A percentile compares a stretch with the other conserved stretches of the same genome.
phyloP scores from a whole-genome alignment of 306 rosid genomes.

The Ormosia emarginata region DNA sequence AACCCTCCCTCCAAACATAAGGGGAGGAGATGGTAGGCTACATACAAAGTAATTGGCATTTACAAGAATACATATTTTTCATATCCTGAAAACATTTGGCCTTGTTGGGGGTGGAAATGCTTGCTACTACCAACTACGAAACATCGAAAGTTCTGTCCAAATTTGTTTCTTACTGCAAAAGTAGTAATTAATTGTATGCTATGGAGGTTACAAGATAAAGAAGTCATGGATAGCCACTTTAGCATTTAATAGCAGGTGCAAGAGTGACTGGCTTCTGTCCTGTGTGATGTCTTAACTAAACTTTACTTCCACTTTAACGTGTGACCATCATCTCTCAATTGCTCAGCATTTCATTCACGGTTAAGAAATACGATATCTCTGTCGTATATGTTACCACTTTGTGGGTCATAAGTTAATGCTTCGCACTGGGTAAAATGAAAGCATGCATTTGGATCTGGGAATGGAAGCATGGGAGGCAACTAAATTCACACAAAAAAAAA shows the following conservation, averaged over 20 bases:
- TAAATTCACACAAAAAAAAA: not conserved
- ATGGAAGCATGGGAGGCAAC: not conserved
- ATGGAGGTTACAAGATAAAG: not conserved
- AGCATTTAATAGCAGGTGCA: not conserved
- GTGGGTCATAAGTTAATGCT: not conserved
- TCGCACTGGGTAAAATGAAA: not conserved
- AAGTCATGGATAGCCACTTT: not conserved
- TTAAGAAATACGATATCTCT: not conserved
- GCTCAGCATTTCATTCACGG: not conserved
- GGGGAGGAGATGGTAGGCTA: not conserved
- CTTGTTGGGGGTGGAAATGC: not conserved
- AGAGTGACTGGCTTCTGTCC: not conserved
- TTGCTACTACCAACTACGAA: not conserved
- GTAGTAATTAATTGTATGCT: not conserved
- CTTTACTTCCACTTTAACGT: not conserved
- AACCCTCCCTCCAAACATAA: too few species aligned
- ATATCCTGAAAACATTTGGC: not conserved
- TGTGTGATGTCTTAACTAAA: not conserved
- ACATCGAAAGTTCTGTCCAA: not conserved
- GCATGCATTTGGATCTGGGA: constrained; percentile 16
- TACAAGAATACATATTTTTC: not conserved
- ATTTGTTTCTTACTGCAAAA: not conserved
- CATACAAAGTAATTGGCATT: not conserved
- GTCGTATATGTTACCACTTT: not conserved
- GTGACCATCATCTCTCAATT: not conserved